Evolutionary conservation across 257 asterid genomes (phyloP).

Genomic region (Nicotiana obtusifolia): DNA sequence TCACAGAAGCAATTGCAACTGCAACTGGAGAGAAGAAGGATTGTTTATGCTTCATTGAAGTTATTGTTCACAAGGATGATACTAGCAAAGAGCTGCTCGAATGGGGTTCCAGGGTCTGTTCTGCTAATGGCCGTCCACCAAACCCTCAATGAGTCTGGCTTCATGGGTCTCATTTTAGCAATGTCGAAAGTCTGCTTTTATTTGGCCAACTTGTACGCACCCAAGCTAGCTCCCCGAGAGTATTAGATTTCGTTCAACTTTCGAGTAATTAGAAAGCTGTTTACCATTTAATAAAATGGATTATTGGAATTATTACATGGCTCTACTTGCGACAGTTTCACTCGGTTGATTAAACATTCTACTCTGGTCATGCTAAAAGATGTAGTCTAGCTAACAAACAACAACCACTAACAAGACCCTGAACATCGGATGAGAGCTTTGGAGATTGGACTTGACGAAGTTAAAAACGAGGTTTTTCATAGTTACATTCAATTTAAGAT

Average conservation of each 20-base stretch:
- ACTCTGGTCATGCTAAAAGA: not conserved
- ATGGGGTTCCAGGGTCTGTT: conserved; percentile 75
- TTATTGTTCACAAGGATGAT: conserved; percentile 59
- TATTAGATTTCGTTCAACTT: not conserved
- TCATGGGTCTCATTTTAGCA: not conserved
- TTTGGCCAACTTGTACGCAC: too few species aligned
- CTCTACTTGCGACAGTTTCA: not conserved
- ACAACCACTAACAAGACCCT: not conserved
- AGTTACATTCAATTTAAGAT: not conserved
- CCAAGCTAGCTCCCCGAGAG: not conserved
- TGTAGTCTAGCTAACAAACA: not conserved
- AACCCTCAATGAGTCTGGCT: conserved; percentile 40
- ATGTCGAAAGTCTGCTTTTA: not conserved
- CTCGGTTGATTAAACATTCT: not conserved
- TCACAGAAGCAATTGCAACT: conserved; percentile 37
- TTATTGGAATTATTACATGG: not conserved
- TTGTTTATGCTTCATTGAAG: conserved; percentile 64
- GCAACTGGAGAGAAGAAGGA: conserved; percentile 50
- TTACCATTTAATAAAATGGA: not conserved
- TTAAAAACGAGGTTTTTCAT: not conserved
- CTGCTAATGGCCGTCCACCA: conserved; percentile 65
- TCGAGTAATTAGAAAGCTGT: not conserved
- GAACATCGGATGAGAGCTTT: not conserved
- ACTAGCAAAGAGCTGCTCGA: conserved; percentile 69
- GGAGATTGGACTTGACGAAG: not conserved